A percentile compares a stretch with the other conserved stretches of the same genome.
phyloP scores from a whole-genome alignment of 371 early-diverging fungal species.

The Mucor piriformis region DNA sequence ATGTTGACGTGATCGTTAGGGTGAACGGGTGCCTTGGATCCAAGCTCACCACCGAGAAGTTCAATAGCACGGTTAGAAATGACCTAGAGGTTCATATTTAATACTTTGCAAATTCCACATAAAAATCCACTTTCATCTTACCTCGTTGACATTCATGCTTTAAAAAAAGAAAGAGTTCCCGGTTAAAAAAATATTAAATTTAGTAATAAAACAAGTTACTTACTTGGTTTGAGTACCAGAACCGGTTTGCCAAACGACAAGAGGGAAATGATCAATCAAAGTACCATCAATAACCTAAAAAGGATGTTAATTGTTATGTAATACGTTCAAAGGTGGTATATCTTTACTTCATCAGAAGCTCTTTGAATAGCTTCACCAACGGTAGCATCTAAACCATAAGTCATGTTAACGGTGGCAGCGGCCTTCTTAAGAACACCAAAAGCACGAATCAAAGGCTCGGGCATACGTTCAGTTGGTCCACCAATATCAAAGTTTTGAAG shows the following conservation, averaged over 20 bases:
- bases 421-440: slow-evolving; percentile 90
- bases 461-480: slow-evolving; percentile 81
- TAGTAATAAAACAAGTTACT: slow-evolving; percentile 43
- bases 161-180: background rate
- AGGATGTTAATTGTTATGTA: no score
- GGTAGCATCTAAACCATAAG: slow-evolving; percentile 67
- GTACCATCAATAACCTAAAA: slow-evolving; percentile 80
- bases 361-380: slow-evolving; percentile 78
- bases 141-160: slow-evolving; percentile 83
- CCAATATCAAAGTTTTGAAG: slow-evolving; percentile 89
- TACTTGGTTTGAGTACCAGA: slow-evolving; percentile 89
- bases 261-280: slow-evolving; percentile 83
- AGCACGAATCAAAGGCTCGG: slow-evolving; percentile 80
- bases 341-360: slow-evolving; percentile 76
- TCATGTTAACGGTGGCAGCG: slow-evolving; percentile 82
- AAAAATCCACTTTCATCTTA: no score
- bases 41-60: slow-evolving; percentile 81
- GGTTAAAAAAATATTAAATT: no score
- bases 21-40: slow-evolving; percentile 82
- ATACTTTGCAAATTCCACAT: background rate
- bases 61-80: slow-evolving; percentile 91
- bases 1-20: slow-evolving; percentile 94
- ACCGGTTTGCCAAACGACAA: slow-evolving; percentile 90
- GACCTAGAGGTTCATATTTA: slow-evolving; percentile 41
- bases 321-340: no score